A percentile compares a stretch with the other conserved stretches of the same genome.
Evolutionary conservation across 2,329 filamentous ascomycete species (phyloP).

Genomic region (Sporothrix variecibatus): DNA sequence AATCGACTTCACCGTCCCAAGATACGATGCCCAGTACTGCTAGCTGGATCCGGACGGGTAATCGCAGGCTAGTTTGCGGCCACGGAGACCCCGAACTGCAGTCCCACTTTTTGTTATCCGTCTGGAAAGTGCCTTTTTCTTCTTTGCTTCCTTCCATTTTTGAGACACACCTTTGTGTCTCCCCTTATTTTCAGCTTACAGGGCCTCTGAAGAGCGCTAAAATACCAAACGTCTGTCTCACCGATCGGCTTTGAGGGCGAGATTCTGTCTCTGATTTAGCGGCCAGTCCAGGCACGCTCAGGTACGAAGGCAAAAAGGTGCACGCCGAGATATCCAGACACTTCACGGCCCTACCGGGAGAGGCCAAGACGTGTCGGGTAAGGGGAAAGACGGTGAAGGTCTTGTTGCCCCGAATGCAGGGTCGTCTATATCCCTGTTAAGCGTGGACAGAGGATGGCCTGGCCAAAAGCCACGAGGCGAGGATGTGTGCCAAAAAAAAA

Average conservation of each 20-base stretch:
- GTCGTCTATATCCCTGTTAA: not conserved
- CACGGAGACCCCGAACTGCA: constrained; percentile 13
- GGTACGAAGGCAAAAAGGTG: not conserved
- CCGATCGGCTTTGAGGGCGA: not conserved
- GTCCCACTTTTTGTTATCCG: constrained; percentile 6
- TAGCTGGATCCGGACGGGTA: not conserved
- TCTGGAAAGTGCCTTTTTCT: not conserved
- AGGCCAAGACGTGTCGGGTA: not conserved
- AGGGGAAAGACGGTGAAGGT: not conserved
- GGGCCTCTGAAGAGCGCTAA: not conserved
- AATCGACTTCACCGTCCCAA: not conserved
- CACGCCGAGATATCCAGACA: not conserved
- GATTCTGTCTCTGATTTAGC: not conserved
- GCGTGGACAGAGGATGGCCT: not conserved
- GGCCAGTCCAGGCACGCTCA: not conserved
- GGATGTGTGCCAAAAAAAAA: not conserved
- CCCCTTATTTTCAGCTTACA: not conserved
- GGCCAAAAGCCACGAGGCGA: not conserved
- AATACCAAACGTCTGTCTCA: not conserved
- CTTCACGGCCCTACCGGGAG: not conserved
- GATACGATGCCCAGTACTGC: not conserved
- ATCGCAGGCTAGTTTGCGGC: not conserved
- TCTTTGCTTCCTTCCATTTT: not conserved
- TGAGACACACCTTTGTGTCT: not conserved
- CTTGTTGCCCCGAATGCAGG: not conserved